Base-by-base conservation (phyloP, 2,329 filamentous ascomycete genomes). In the Fusarium zealandicum region DNA sequence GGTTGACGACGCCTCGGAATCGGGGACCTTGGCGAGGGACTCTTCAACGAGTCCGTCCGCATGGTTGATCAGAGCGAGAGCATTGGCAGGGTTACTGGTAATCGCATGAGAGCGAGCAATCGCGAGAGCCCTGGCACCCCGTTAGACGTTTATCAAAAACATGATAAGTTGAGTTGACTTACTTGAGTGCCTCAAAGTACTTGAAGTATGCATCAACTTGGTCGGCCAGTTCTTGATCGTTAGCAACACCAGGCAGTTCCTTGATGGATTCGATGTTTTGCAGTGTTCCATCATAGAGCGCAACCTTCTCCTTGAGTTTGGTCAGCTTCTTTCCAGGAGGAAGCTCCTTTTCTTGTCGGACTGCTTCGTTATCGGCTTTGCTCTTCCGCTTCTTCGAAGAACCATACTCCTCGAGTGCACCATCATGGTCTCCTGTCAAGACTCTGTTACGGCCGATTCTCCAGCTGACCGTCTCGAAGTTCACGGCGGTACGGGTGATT, bases 401-500 rank as follows among this genome's bases (percentile, higher is more conserved):
- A 4, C 75, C 77, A 52, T 81, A 81, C 14, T 82, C 80, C 16
- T 83, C 73, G 13, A 82, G 73, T 13, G 90, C 82, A 3, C 93
- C 93, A 65, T 98, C 93, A 48, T 89, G 82, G 6, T 84, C 78
- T n/a, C 93, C 93, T 44, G 92, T 90, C 57, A 99, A 78, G 0
- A 96, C 89, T 47, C 95, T 83, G 73, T 99, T 98, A 40, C 95
- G 88, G 20, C 93, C 93, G 60, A 98, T 90, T 72, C 95, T 85
- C 93, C 93, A 98, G 69, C 91, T 93, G 51, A 99, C 89, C 74
- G 97, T 86, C 63, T 91, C 90, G 72, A 96, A 98, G 73, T 95
- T 96, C 51, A 98, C 91, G 2, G 93, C 92, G 0, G 96, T 96
- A 57, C 90, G 89, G 4, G 93, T 96, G 53, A 99, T 89, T 64